Evolutionary conservation across 2,329 filamentous ascomycete genomes (phyloP), one percentile per base, ranked within the genome.

Genomic region (Penicillium brasilianum): DNA sequence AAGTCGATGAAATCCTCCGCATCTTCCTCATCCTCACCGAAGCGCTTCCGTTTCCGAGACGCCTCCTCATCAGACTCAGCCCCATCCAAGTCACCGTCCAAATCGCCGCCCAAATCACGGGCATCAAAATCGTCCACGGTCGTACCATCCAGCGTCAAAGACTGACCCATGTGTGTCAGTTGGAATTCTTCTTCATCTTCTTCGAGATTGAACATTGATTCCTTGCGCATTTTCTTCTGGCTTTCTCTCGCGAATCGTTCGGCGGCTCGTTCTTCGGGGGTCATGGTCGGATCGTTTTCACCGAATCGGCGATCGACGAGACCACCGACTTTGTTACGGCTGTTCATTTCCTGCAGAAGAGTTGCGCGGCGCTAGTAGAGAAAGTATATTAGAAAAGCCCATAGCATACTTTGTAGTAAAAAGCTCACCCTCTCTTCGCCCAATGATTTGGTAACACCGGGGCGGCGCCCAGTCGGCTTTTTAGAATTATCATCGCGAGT

Each of bases 291-390:
- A 75, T 99, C 93, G 72, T 96, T 91, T 81, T 99, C 96, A 77
- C 96, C 95, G 72, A 99, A 97, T 70, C 95, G 89, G 71, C 92
- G 87, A 83, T 99, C 95, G 56, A 97, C 79, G 64, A 99, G 92
- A 4, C 93, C 94, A 66, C 95, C 95, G 20, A 94, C 89, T 78
- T 97, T 97, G 76, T 96, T 93, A 41, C 92, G 87, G 62, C 88
- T 85, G 73, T 96, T 91, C 85, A 98, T 90, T 73, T 98, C 94
- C 37, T 92, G 88, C n/a, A 97, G 80, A 20, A 97, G 83, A 0
- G 93, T 96, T 78, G 91, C 86, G 61, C 90, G 87, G 58, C 94
- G 87, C 87, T 91, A 70, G 64, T 61, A 58, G 49, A 32, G 61
- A 62, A 41, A 55, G 28, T 71, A 10, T 66, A 59, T 61, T 37